phyloP scores from a whole-genome alignment of 495 filamentous ascomycete species.

The Lepidopterella palustris region DNA sequence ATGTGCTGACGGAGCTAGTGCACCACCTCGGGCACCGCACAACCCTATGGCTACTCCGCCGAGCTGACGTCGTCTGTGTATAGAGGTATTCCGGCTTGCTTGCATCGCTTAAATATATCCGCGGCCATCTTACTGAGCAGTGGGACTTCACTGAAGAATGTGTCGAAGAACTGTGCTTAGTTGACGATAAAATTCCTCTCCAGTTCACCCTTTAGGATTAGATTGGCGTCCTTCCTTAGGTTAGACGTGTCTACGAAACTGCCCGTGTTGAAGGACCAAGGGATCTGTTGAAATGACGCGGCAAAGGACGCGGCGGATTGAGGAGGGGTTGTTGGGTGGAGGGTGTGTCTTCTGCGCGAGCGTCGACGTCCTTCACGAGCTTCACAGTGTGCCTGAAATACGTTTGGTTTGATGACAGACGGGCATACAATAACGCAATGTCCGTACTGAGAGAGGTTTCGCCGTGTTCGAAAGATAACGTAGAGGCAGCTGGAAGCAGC shows the following conservation, averaged over 20 bases:
- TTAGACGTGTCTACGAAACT: not conserved
- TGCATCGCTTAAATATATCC: not conserved
- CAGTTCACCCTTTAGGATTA: not conserved
- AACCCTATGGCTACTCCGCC: slow-evolving; percentile 6
- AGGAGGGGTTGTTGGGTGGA: too few species aligned
- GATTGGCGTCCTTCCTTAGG: not conserved
- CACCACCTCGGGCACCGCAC: slow-evolving; percentile 11
- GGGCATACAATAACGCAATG: slow-evolving; percentile 1
- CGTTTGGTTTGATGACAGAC: not conserved
- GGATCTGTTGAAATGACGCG: too few species aligned
- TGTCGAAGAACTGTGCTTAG: not conserved
- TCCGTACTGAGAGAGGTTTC: not conserved
- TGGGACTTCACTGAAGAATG: not conserved
- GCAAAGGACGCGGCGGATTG: too few species aligned
- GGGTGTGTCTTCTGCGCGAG: slow-evolving; percentile 6
- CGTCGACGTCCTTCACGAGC: not conserved
- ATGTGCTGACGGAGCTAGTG: slow-evolving; percentile 10
- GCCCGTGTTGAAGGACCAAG: too few species aligned
- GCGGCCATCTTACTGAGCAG: not conserved
- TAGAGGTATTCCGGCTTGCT: not conserved
- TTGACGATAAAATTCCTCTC: not conserved
- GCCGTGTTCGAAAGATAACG: not conserved
- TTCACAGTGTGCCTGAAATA: not conserved
- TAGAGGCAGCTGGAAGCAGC: slow-evolving; percentile 2
- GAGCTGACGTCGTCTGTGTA: not conserved